Percentiles rank a stretch among this genome's conserved stretches.
Conservation (phyloP, 768 basidiomycete species). For the Boletus huronensis region DNA sequence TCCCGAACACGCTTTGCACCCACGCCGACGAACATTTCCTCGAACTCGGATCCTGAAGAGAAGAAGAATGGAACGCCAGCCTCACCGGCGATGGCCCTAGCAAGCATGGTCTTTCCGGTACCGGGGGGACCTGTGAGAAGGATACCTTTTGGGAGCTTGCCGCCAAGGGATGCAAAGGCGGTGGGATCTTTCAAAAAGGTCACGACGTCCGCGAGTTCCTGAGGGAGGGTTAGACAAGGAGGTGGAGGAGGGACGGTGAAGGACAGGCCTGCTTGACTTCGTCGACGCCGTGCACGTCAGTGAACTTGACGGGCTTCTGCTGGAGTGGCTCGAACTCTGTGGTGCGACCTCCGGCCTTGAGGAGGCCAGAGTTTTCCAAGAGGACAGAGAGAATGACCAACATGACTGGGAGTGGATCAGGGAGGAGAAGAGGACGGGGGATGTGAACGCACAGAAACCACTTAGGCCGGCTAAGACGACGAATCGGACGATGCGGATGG, state of each 20-base stretch:
- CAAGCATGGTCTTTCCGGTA: constrained; percentile 83
- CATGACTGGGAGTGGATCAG: constrained; percentile 48
- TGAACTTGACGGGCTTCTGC: constrained; percentile 83
- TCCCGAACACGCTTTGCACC: constrained; percentile 95
- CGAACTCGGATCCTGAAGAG: constrained; percentile 94
- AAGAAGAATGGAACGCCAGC: constrained; percentile 98
- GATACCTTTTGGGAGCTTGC: constrained; percentile 92
- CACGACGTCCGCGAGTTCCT: constrained; percentile 94
- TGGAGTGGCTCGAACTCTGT: constrained; percentile 80
- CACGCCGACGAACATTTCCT: constrained; percentile 96
- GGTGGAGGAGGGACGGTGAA: not conserved
- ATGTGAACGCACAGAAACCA: constrained; percentile 58
- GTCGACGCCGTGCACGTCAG: constrained; percentile 95
- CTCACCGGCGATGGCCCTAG: constrained; percentile 94
- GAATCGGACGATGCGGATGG: constrained; percentile 61
- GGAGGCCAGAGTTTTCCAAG: constrained; percentile 88
- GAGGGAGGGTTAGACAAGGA: constrained; percentile 9
- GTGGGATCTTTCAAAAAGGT: constrained; percentile 94
- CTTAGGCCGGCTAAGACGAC: constrained; percentile 51
- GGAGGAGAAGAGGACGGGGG: not conserved
- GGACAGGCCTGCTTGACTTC: constrained; percentile 86
- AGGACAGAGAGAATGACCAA: constrained; percentile 84
- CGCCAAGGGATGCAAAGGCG: constrained; percentile 85
- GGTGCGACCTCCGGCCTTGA: constrained; percentile 82
- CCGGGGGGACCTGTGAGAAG: constrained; percentile 88